Conservation (phyloP, 2,329 filamentous ascomycete genomes). For the Truncatella angustata region DNA sequence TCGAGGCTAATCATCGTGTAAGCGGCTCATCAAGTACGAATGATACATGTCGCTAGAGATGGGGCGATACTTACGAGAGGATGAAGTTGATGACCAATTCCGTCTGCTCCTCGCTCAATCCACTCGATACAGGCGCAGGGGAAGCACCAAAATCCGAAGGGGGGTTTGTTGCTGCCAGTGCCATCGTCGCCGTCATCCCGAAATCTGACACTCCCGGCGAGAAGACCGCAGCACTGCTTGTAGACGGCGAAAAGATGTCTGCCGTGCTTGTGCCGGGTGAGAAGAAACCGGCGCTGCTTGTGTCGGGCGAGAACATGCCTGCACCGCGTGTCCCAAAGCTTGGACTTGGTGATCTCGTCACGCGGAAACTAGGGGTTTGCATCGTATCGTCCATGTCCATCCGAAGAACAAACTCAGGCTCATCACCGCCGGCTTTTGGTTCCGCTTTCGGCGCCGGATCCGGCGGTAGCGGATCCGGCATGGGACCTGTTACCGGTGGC, state of each 20-base stretch:
- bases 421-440: neutral
- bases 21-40: no score
- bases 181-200: neutral
- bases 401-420: constrained; percentile 25
- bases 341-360: constrained; percentile 27
- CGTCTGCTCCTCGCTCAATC: constrained; percentile 33
- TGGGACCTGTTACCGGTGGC: neutral
- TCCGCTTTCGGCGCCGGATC: neutral
- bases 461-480: neutral
- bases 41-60: no score
- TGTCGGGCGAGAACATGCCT: neutral
- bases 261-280: neutral
- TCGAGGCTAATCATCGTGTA: constrained; percentile 38
- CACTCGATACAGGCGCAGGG: constrained; percentile 27
- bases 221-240: neutral
- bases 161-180: neutral
- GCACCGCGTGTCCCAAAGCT: constrained; percentile 5
- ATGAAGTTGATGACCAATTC: constrained; percentile 52
- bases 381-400: constrained; percentile 40
- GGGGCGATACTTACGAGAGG: constrained; percentile 40
- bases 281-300: neutral
- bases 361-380: constrained; percentile 41
- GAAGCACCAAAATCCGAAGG: neutral
- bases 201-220: neutral
- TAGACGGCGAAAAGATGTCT: neutral